Evolutionary conservation across 108 stramenopile genomes (phyloP).

Genomic region (Licmophora abbreviata): DNA sequence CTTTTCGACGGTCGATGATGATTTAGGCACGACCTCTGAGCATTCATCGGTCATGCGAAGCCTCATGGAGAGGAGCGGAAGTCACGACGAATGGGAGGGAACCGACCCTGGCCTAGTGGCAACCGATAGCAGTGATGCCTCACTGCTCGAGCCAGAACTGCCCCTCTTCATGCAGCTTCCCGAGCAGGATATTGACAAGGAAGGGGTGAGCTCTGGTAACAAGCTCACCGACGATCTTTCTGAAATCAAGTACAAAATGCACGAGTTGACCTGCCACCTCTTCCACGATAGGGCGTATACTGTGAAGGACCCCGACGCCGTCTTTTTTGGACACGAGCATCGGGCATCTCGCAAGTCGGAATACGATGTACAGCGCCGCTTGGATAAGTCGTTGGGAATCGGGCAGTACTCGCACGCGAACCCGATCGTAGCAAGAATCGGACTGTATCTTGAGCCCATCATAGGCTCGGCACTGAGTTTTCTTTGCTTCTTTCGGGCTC

Average conservation of each 20-base stretch:
- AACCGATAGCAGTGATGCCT: too few relatives aligned
- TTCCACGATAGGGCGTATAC: slow-evolving; percentile 36
- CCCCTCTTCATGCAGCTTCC: too few relatives aligned
- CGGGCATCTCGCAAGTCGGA: slow-evolving; percentile 7
- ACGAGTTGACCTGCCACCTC: slow-evolving; percentile 22
- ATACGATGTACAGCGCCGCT: slow-evolving; percentile 15
- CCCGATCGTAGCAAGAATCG: slow-evolving; percentile 25
- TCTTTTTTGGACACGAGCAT: slow-evolving; percentile 25
- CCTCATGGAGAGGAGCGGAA: too few relatives aligned
- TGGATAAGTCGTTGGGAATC: slow-evolving; percentile 29
- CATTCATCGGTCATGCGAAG: too few relatives aligned
- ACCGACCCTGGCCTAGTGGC: too few relatives aligned
- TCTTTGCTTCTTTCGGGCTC: slow-evolving; percentile 22
- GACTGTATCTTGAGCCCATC: slow-evolving; percentile 24
- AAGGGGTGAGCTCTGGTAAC: not conserved
- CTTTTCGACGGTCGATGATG: too few relatives aligned
- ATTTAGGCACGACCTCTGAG: too few relatives aligned
- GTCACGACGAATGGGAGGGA: too few relatives aligned
- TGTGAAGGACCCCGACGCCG: slow-evolving; percentile 11
- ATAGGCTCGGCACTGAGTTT: slow-evolving; percentile 17
- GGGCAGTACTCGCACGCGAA: slow-evolving; percentile 32
- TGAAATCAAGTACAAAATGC: slow-evolving; percentile 35
- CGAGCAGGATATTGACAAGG: slow-evolving; percentile 4
- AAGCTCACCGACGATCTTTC: slow-evolving; percentile 22
- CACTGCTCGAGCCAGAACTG: too few relatives aligned